These are phyloP conservation scores for Boletus speciosus DNA, from an alignment of 768 basidiomycete genomes.

Conservation along the genomic window DNA sequence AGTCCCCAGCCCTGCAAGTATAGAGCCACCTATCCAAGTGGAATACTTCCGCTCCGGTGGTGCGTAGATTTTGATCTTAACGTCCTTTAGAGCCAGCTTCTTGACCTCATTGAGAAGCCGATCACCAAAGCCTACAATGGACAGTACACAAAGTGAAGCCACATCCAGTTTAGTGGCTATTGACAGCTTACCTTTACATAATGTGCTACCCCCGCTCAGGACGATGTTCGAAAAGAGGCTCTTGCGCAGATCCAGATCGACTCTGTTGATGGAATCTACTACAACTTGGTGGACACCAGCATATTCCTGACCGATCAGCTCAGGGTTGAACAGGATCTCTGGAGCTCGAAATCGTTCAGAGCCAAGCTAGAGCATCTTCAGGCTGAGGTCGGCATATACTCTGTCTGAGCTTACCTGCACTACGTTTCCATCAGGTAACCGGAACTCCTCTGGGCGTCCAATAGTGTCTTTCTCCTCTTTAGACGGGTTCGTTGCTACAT, in stretches of 20 bases:
- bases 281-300: conserved; percentile 97
- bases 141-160: conserved; percentile 17
- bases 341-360: conserved; percentile 95
- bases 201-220: conserved; percentile 91
- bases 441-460: conserved; percentile 82
- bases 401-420: conserved; percentile 62
- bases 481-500: conserved; percentile 85
- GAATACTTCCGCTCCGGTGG: conserved; percentile 99
- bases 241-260: conserved; percentile 95
- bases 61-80: conserved; percentile 98
- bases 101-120: conserved; percentile 95
- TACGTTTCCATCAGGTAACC: conserved; percentile 91
- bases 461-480: conserved; percentile 93
- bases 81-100: conserved; percentile 90
- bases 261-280: conserved; percentile 95
- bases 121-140: conserved; percentile 80
- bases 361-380: conserved; percentile 61
- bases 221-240: conserved; percentile 95
- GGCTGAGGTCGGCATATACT: conserved; percentile 10
- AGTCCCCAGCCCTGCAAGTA: conserved; percentile 90
- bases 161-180: conserved; percentile 4
- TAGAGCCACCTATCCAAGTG: conserved; percentile 96
- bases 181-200: conserved; percentile 73
- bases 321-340: conserved; percentile 97
- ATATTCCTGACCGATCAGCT: conserved; percentile 93